Base-by-base conservation (phyloP, 2,329 filamentous ascomycete species). In the Lachnellula hyalina region DNA sequence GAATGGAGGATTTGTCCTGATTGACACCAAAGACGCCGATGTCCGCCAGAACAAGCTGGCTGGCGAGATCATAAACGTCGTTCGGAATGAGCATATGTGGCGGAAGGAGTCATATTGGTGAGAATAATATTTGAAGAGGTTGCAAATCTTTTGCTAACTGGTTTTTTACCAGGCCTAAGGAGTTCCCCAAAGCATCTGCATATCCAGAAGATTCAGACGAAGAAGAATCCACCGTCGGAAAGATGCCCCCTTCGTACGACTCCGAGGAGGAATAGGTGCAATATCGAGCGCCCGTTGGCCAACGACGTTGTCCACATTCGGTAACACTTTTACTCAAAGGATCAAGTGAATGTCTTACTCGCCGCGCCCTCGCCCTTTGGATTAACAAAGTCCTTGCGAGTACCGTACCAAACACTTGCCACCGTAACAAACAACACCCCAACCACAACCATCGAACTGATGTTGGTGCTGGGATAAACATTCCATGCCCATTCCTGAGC, bases 11-110 rank as follows among this genome's bases (percentile, higher is more conserved):
- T 97, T 86, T 71, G 91, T 96, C 32, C 74, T 97, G 11, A 80
- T 96, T 14, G 89, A 97, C 62, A 86, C 82, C 23, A 77, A 79
- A 32, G 77, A 81, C 2, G 76, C 85, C 38, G 83, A 84, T 28
- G 83, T 80, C 23, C 75, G 85, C 50, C 85, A 87, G 45, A 90
- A 90, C 65, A 91, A 90, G 70, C 81, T 96, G 12, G 80, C 82
- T 51, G 94, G 93, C 14, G 90, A 96, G 71, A 96, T 99, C 65
- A 79, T 96, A 63, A 96, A 96, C 67, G 84, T 97, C 36, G 91
- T 97, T 38, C 80, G 90, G 38, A 90, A 96, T 67, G 92, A 96
- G 75, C 95, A 90, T 73, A 78, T 79, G 44, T 99, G 94, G 94
- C 83, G 91, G 67, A 96, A 96, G 74, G 85, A 88, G 75, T 66